Percentiles rank a stretch among this genome's conserved stretches.
These are phyloP conservation scores for Backusella circina DNA, from an alignment of 192 early-diverging fungal species.

Conservation along the genomic window DNA sequence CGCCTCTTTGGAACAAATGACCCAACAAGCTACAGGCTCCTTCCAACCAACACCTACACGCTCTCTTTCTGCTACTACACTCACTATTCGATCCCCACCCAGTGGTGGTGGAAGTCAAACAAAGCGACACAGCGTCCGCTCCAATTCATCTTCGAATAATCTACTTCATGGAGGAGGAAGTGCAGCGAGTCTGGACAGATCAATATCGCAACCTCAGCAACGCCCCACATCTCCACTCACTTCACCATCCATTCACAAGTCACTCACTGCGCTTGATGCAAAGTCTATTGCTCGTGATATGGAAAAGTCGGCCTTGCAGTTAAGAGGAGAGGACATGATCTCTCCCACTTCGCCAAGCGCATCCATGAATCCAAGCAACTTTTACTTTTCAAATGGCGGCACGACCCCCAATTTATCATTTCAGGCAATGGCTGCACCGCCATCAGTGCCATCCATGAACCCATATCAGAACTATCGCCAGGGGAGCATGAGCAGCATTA, in stretches of 20 bases:
- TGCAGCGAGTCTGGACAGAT: slow-evolving; percentile 13
- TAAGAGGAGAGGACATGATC: slow-evolving; percentile 10
- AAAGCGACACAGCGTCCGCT: slow-evolving; percentile 30
- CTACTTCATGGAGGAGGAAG: slow-evolving; percentile 10
- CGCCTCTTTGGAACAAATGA: slow-evolving; percentile 7
- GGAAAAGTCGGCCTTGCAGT: slow-evolving; percentile 26
- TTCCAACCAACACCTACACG: not conserved
- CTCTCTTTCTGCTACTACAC: not conserved
- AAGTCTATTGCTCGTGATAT: slow-evolving; percentile 37
- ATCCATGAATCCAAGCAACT: slow-evolving; percentile 5
- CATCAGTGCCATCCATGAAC: slow-evolving; percentile 3
- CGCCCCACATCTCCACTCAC: slow-evolving; percentile 32
- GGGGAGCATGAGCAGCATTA: slow-evolving; percentile 24
- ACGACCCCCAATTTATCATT: not conserved
- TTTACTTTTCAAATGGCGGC: not conserved
- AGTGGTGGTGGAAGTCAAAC: slow-evolving; percentile 32
- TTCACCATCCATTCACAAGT: slow-evolving; percentile 37
- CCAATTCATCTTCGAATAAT: slow-evolving; percentile 5
- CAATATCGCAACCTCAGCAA: slow-evolving; percentile 9
- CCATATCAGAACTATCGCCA: slow-evolving; percentile 22
- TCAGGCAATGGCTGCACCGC: slow-evolving; percentile 7
- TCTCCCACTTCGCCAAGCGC: slow-evolving; percentile 12
- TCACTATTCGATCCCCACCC: slow-evolving; percentile 23
- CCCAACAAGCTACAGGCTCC: not conserved
- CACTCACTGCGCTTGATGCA: slow-evolving; percentile 48